Evolutionary conservation across 2,329 filamentous ascomycete genomes (phyloP).

Genomic region (Didymella glomerata): DNA sequence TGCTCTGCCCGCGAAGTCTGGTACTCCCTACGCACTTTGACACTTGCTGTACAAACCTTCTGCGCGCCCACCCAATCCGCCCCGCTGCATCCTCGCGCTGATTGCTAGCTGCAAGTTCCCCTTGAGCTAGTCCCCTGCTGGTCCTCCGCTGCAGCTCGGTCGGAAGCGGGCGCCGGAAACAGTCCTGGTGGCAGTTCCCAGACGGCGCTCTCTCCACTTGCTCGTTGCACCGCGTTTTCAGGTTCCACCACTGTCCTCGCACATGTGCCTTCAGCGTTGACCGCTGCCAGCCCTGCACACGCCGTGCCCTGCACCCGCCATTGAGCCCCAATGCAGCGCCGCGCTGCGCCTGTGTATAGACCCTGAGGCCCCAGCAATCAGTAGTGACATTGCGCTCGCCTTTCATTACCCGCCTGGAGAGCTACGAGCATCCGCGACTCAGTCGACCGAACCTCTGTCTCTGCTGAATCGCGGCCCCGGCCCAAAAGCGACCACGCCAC

Average conservation of each 20-base stretch:
- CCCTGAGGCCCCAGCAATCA: slow-evolving; percentile 4
- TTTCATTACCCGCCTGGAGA: not conserved
- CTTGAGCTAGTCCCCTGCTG: slow-evolving; percentile 23
- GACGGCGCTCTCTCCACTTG: slow-evolving; percentile 9
- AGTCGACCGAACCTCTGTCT: slow-evolving; percentile 26
- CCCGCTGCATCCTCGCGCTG: slow-evolving; percentile 12
- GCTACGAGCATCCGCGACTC: slow-evolving; percentile 32
- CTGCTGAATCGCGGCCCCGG: slow-evolving; percentile 39
- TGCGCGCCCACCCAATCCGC: slow-evolving; percentile 2
- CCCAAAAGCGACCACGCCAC: slow-evolving; percentile 35
- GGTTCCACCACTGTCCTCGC: slow-evolving; percentile 18
- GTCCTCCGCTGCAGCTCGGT: slow-evolving; percentile 13
- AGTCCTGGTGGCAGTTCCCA: slow-evolving; percentile 4
- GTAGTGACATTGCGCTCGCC: not conserved
- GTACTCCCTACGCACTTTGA: not conserved
- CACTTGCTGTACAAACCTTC: slow-evolving; percentile 3
- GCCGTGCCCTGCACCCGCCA: slow-evolving; percentile 15
- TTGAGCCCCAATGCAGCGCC: slow-evolving; percentile 24
- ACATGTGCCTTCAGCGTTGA: slow-evolving; percentile 24
- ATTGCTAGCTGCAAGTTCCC: slow-evolving; percentile 20
- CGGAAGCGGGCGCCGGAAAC: slow-evolving; percentile 11
- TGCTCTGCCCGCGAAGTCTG: slow-evolving; percentile 2
- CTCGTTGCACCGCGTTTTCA: slow-evolving; percentile 12
- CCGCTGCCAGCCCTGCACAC: slow-evolving; percentile 10
- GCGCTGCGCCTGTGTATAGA: slow-evolving; percentile 11